Base-by-base conservation (phyloP, 192 early-diverging fungal genomes). In the Mortierella claussenii region DNA sequence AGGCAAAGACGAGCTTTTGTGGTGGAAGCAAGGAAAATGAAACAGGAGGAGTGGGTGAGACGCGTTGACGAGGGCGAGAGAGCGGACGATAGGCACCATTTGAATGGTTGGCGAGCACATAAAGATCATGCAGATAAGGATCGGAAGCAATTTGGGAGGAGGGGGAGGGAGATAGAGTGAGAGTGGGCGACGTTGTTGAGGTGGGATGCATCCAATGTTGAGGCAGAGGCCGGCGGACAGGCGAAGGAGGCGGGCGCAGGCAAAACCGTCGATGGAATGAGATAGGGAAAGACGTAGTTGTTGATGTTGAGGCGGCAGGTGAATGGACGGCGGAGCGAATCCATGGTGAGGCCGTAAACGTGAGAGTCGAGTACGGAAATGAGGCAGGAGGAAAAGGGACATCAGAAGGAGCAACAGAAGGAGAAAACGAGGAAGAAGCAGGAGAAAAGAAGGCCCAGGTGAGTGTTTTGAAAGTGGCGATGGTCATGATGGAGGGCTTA, bases 1-100 rank as follows among this genome's bases (percentile, higher is more conserved):
- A 76, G 9, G 65, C 64, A 57, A 76, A 76, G 52, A 76, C 73
- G 17, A 76, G 73, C 73, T 76, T 43, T 60, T 55, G 55, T 55
- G 21, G 49, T 55, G 15, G 54, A 46, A n/a, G 11, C 2, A 37
- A 8, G 23, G 20, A 43, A 47, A 52, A 33, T 13, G 53, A 62
- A 28, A 33, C 55, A n/a, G 65, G 45, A 17, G 48, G n/a, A n/a
- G n/a, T 40, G 7, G 37, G 37, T 40, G 37, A 40, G 13, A 13
- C 37, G 13, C 37, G 13, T 40, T 10, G 13, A 7, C 37, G 37
- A 40, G 13, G 13, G 37, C 37, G 37, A 40, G 37, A 40, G n/a
- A n/a, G n/a, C n/a, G n/a, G n/a, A n/a, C n/a, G n/a, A 36, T 57
- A 57, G 23, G 40, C 55, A 21, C 55, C 57, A 43, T 60, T 46